Evolutionary conservation across 768 basidiomycete species (phyloP).

Genomic region (Auriscalpium orientale): DNA sequence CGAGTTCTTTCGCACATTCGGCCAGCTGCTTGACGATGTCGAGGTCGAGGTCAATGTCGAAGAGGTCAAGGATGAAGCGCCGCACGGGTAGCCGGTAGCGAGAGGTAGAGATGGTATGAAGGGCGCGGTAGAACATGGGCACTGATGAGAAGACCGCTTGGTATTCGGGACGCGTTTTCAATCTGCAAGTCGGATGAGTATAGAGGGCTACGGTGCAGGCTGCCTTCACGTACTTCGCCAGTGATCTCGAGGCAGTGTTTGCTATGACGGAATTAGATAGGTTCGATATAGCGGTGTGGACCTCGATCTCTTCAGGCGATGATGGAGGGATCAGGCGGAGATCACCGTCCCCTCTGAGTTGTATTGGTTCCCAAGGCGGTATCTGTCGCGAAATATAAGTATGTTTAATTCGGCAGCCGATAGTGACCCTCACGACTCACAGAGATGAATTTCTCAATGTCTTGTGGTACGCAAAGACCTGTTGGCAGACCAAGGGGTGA

Average conservation of each 20-base stretch:
- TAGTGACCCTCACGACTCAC: slow-evolving; percentile 35
- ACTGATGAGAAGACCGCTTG: slow-evolving; percentile 71
- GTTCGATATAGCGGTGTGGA: slow-evolving; percentile 86
- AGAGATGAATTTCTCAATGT: slow-evolving; percentile 71
- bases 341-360: slow-evolving; percentile 25
- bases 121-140: slow-evolving; percentile 72
- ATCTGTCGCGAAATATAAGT: slow-evolving; percentile 37
- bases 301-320: slow-evolving; percentile 68
- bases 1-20: slow-evolving; percentile 41
- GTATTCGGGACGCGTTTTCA: slow-evolving; percentile 74
- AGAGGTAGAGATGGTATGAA: slow-evolving; percentile 83
- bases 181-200: slow-evolving; percentile 32
- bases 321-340: slow-evolving; percentile 55
- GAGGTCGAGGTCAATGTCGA: slow-evolving; percentile 71
- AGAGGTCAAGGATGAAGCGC: slow-evolving; percentile 87
- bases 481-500: slow-evolving; percentile 82
- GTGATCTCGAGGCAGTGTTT: slow-evolving; percentile 84
- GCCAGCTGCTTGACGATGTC: slow-evolving; percentile 49
- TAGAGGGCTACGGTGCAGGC: not conserved
- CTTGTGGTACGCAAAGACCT: slow-evolving; percentile 85
- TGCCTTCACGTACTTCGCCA: slow-evolving; percentile 56
- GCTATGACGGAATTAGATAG: slow-evolving; percentile 94
- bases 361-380: slow-evolving; percentile 51
- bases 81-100: slow-evolving; percentile 90
- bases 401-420: not conserved